A percentile compares a stretch with the other conserved stretches of the same genome.
phyloP scores from a whole-genome alignment of 352 stramenopile genomes.

The Phytophthora melonis region DNA sequence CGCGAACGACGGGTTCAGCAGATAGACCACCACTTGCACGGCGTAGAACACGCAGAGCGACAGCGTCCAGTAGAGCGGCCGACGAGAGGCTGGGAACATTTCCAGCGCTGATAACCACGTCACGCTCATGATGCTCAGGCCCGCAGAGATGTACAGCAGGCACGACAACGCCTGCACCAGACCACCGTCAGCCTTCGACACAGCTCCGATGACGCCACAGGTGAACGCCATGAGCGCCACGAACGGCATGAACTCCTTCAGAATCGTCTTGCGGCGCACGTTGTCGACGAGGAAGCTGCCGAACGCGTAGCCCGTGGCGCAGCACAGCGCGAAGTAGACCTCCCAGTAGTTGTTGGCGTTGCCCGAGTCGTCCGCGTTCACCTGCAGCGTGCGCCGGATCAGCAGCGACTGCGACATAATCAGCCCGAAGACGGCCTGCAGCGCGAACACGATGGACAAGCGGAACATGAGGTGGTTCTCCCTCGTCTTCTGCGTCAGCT shows the following conservation, averaged over 20 bases:
- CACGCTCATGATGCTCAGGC: constrained; percentile 76
- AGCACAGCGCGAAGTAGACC: constrained; percentile 63
- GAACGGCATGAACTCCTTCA: constrained; percentile 80
- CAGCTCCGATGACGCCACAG: constrained; percentile 57
- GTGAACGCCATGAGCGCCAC: constrained; percentile 70
- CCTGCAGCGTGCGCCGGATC: constrained; percentile 53
- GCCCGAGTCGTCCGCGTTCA: constrained; percentile 27
- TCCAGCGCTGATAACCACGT: constrained; percentile 82
- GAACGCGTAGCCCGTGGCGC: constrained; percentile 62
- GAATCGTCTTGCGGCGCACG: constrained; percentile 89
- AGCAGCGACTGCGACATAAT: constrained; percentile 82
- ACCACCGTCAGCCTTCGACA: constrained; percentile 42
- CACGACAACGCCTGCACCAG: constrained; percentile 65
- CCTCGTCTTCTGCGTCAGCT: constrained; percentile 58
- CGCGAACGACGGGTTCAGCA: constrained; percentile 68
- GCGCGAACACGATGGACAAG: constrained; percentile 58
- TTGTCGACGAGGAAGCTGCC: constrained; percentile 86
- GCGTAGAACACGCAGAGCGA: constrained; percentile 77
- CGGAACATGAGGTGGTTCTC: constrained; percentile 75
- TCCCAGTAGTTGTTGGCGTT: constrained; percentile 59
- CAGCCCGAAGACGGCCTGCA: constrained; percentile 68
- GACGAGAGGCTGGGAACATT: constrained; percentile 79
- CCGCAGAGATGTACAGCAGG: constrained; percentile 70
- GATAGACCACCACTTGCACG: constrained; percentile 64
- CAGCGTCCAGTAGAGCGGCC: constrained; percentile 71